phyloP scores from a whole-genome alignment of 352 stramenopile species.

The Phytophthora crassamura region DNA sequence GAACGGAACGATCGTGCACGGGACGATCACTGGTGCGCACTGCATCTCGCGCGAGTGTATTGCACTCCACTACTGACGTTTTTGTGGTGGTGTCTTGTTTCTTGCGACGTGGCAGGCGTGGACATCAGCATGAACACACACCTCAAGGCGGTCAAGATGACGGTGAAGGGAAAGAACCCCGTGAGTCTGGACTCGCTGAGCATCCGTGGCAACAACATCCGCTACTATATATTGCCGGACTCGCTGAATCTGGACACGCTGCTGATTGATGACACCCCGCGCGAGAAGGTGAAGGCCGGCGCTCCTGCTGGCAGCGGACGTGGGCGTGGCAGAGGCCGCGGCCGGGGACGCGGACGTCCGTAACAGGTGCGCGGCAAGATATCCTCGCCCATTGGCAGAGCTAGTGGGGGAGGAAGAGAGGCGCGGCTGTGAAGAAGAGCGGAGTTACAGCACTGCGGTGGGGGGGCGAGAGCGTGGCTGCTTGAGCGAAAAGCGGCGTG shows the following conservation, averaged over 20 bases:
- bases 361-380: conserved; percentile 30
- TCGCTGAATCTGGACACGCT: conserved; percentile 99
- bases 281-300: conserved; percentile 92
- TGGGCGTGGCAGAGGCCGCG: conserved; percentile 81
- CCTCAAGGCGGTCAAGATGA: conserved; percentile 99
- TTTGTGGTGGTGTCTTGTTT: not conserved
- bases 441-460: conserved; percentile 13
- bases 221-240: conserved; percentile 95
- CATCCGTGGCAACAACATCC: conserved; percentile 99
- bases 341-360: conserved; percentile 63
- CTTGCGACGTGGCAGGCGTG: conserved; percentile 76
- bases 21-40: conserved; percentile 94
- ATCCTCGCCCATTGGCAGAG: conserved; percentile 7
- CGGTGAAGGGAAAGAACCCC: conserved; percentile 97
- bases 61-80: not conserved
- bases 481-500: conserved; percentile 2
- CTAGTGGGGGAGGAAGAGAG: conserved; percentile 1
- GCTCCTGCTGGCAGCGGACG: conserved; percentile 65
- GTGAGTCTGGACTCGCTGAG: conserved; percentile 97
- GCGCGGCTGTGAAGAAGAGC: conserved; percentile 13
- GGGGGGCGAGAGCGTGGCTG: conserved; percentile 14
- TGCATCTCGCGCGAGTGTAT: not conserved
- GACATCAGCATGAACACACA: conserved; percentile 99
- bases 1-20: conserved; percentile 99
- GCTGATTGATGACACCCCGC: conserved; percentile 98